Evolutionary conservation across 805 yeast genomes (phyloP).

Genomic region (Saccharomycodes ludwigii): DNA sequence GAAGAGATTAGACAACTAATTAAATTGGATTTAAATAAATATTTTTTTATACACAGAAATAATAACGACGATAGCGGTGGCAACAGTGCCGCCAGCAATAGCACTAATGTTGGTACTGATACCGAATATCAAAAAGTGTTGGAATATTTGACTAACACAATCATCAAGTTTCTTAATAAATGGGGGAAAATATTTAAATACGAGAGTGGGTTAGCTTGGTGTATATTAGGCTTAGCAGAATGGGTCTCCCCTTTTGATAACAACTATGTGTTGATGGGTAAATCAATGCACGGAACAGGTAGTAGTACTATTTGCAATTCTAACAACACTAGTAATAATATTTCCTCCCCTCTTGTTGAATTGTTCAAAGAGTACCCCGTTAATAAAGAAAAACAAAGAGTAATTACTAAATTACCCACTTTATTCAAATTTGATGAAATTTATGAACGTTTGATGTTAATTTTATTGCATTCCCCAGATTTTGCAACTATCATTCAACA

Average conservation of each 20-base stretch:
- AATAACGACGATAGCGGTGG: slow-evolving; percentile 6
- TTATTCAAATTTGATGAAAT: slow-evolving; percentile 50
- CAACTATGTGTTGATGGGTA: slow-evolving; percentile 42
- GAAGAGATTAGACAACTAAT: slow-evolving; percentile 27
- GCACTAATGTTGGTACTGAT: slow-evolving; percentile 1
- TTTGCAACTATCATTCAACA: slow-evolving; percentile 21
- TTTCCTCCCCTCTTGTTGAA: slow-evolving; percentile 1
- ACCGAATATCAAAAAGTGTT: slow-evolving; percentile 41
- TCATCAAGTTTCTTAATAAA: slow-evolving; percentile 51
- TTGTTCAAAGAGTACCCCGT: slow-evolving; percentile 5
- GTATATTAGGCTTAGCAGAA: slow-evolving; percentile 77
- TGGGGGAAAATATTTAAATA: slow-evolving; percentile 74
- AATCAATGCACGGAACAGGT: too few relatives aligned
- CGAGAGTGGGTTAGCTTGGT: slow-evolving; percentile 77
- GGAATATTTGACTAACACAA: slow-evolving; percentile 43
- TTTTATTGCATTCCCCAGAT: slow-evolving; percentile 63
- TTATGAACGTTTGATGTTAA: slow-evolving; percentile 65
- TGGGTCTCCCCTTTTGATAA: slow-evolving; percentile 51
- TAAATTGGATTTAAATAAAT: slow-evolving; percentile 46
- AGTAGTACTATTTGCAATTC: too few relatives aligned
- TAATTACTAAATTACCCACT: slow-evolving; percentile 9
- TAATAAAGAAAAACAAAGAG: background rate
- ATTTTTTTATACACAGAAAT: slow-evolving; percentile 32
- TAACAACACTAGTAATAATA: background rate
- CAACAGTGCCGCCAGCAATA: slow-evolving; percentile 1